Percentiles rank a stretch among this genome's conserved stretches.
Evolutionary conservation across 371 early-diverging fungal species (phyloP).

Genomic region (Apophysomyces variabilis): DNA sequence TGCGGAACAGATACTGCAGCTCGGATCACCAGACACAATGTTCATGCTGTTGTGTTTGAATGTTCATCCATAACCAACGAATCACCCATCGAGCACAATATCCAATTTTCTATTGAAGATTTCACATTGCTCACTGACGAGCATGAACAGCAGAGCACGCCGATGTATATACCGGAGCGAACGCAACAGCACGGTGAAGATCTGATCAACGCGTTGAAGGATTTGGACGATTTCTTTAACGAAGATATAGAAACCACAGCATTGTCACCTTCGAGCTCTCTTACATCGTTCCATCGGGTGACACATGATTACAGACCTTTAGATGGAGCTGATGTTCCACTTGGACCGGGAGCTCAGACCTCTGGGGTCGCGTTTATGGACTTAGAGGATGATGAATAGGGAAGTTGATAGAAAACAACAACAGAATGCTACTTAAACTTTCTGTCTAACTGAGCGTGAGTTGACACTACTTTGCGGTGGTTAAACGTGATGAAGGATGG

Average conservation of each 20-base stretch:
- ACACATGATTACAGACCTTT: conserved; percentile 13
- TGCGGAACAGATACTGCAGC: conserved; percentile 24
- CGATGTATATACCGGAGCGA: not conserved
- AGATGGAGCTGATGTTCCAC: not conserved
- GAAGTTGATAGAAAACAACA: conserved; percentile 5
- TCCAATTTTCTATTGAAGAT: conserved; percentile 55
- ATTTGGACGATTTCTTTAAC: conserved; percentile 66
- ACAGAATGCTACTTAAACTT: conserved; percentile 20
- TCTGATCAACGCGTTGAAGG: conserved; percentile 60
- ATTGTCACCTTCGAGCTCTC: conserved; percentile 19
- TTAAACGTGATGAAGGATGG: conserved; percentile 69
- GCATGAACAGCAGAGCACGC: conserved; percentile 9
- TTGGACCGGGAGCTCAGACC: conserved; percentile 7
- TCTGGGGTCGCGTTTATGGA: conserved; percentile 7
- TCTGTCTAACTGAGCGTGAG: conserved; percentile 39
- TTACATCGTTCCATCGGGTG: conserved; percentile 12
- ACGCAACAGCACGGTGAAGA: conserved; percentile 39
- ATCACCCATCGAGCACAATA: conserved; percentile 46
- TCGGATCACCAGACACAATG: conserved; percentile 50
- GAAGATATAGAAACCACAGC: conserved; percentile 51
- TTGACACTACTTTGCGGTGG: conserved; percentile 54
- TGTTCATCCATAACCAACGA: conserved; percentile 52
- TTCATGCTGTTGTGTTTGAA: conserved; percentile 57
- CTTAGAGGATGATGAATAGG: conserved; percentile 6
- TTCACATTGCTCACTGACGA: conserved; percentile 50